These are phyloP conservation scores for Paramyrothecium roridum DNA, from an alignment of 2,329 filamentous ascomycete species.

Conservation along the genomic window DNA sequence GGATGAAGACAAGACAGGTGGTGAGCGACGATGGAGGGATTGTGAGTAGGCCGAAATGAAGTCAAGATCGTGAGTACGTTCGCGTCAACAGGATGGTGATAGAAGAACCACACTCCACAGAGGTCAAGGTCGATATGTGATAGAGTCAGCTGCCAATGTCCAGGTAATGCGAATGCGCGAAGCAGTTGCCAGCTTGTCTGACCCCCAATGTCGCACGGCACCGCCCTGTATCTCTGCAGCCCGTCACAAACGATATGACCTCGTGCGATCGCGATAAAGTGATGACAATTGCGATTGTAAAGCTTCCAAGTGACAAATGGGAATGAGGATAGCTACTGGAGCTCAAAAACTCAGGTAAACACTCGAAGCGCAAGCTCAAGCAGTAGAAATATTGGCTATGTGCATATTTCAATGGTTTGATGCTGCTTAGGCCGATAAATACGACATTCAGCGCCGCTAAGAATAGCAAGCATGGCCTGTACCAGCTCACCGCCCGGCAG, in stretches of 20 bases:
- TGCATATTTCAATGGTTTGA: neutral
- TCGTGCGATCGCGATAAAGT: too few relatives aligned
- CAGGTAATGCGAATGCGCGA: too few relatives aligned
- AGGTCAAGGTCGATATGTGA: too few relatives aligned
- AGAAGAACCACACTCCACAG: too few relatives aligned
- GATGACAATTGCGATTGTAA: too few relatives aligned
- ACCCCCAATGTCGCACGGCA: neutral
- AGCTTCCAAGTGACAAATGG: neutral
- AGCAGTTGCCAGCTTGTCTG: neutral
- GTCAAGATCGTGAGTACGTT: too few relatives aligned
- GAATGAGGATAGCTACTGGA: neutral
- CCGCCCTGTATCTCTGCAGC: neutral
- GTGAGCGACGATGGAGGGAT: too few relatives aligned
- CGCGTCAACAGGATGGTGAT: too few relatives aligned
- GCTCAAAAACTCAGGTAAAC: neutral
- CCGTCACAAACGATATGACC: neutral
- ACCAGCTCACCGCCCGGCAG: conserved; percentile 31
- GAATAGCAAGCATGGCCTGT: neutral
- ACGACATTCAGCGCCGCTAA: neutral
- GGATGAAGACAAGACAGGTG: too few relatives aligned
- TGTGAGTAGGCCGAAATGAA: too few relatives aligned
- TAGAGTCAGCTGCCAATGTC: too few relatives aligned
- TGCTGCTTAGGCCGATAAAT: neutral
- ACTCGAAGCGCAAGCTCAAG: neutral
- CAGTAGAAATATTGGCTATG: neutral